A percentile compares a stretch with the other conserved stretches of the same genome.
These are phyloP conservation scores for Fusarium tupiense DNA, from an alignment of 2,329 filamentous ascomycete species.

Conservation along the genomic window DNA sequence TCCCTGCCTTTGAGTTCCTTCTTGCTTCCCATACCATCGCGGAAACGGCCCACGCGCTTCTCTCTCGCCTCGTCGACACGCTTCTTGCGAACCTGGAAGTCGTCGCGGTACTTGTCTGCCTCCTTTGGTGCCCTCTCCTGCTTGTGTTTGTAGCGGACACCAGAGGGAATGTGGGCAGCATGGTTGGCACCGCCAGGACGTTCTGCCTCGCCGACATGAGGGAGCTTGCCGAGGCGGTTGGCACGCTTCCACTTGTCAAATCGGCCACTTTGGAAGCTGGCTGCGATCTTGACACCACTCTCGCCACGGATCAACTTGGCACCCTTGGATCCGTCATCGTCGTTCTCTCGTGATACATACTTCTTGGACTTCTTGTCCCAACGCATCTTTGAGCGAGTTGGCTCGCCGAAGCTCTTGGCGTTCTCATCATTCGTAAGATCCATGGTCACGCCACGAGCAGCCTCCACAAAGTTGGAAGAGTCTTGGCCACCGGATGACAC, in stretches of 20 bases:
- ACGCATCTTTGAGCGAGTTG: slow-evolving; percentile 79
- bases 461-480: slow-evolving; percentile 80
- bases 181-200: slow-evolving; percentile 47
- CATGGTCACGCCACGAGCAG: slow-evolving; percentile 89
- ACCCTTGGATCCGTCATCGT: slow-evolving; percentile 87
- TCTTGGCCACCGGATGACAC: slow-evolving; percentile 83
- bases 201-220: slow-evolving; percentile 85
- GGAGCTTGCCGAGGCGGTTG: slow-evolving; percentile 81
- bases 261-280: slow-evolving; percentile 89
- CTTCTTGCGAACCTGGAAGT: slow-evolving; percentile 92
- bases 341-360: slow-evolving; percentile 91
- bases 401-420: slow-evolving; percentile 80
- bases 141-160: slow-evolving; percentile 80
- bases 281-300: slow-evolving; percentile 94
- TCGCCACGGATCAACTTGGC: slow-evolving; percentile 83
- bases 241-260: slow-evolving; percentile 93
- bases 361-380: slow-evolving; percentile 99
- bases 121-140: slow-evolving; percentile 89
- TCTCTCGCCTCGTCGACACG: slow-evolving; percentile 87
- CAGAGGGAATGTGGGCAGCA: slow-evolving; percentile 44
- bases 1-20: slow-evolving; percentile 82
- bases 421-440: slow-evolving; percentile 91
- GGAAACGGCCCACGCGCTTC: slow-evolving; percentile 79
- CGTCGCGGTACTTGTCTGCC: slow-evolving; percentile 90
- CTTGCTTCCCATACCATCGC: slow-evolving; percentile 76